Conservation (phyloP, 2,329 filamentous ascomycete species). For the Apiospora saccharicola region DNA sequence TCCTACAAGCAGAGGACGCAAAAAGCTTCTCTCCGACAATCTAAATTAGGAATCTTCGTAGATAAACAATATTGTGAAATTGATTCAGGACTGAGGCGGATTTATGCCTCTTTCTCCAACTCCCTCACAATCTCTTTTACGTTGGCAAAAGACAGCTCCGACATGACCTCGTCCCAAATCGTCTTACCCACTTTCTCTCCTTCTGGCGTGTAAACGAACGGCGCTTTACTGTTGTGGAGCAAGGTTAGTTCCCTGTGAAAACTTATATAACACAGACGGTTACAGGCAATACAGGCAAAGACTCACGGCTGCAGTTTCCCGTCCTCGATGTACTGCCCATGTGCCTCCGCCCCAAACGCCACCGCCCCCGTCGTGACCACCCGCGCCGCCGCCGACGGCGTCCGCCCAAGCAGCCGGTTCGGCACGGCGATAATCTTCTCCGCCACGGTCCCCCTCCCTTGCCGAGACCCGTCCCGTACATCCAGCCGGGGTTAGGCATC, state of each 20-base stretch:
- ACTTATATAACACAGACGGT: too few species aligned
- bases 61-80: too few species aligned
- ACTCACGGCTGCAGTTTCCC: conserved; percentile 30
- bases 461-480: conserved; percentile 30
- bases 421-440: conserved; percentile 27
- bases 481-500: conserved; percentile 31
- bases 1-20: too few species aligned
- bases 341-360: conserved; percentile 29
- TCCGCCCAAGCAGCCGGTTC: conserved; percentile 30
- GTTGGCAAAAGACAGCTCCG: conserved; percentile 35
- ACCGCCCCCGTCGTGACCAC: conserved; percentile 31
- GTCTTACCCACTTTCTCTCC: conserved; percentile 29
- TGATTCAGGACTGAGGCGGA: neutral
- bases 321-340: conserved; percentile 33
- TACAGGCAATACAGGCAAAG: too few species aligned
- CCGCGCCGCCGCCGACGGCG: conserved; percentile 29
- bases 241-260: too few species aligned
- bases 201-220: conserved; percentile 32
- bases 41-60: too few species aligned
- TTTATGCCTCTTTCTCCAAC: neutral
- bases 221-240: conserved; percentile 29
- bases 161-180: conserved; percentile 37
- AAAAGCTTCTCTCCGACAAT: too few species aligned
- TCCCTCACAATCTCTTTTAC: conserved; percentile 25
- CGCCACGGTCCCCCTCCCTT: conserved; percentile 26